A percentile compares a stretch with the other conserved stretches of the same genome.
phyloP scores from a whole-genome alignment of 140 eudicot genomes.

The Oenanthe javanica region DNA sequence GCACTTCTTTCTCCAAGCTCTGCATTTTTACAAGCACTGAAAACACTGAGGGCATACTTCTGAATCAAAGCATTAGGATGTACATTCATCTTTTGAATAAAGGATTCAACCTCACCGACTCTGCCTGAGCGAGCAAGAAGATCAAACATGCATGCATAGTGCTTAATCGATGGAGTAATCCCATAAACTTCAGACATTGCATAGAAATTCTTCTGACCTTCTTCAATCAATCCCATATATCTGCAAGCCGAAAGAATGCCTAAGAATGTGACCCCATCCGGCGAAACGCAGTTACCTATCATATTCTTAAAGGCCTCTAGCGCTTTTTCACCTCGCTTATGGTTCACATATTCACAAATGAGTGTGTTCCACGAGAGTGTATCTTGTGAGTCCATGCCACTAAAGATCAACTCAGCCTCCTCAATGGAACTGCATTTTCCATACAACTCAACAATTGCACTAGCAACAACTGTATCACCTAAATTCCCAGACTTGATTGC shows the following conservation, averaged over 20 bases:
- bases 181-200: constrained; percentile 32
- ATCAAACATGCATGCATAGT: constrained; percentile 47
- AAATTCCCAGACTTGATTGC: constrained; percentile 46
- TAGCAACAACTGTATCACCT: constrained; percentile 40
- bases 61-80: constrained; percentile 27
- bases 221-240: constrained; percentile 32
- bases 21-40: constrained; percentile 37
- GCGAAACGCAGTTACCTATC: constrained; percentile 25
- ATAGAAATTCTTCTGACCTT: constrained; percentile 27
- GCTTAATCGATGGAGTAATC: constrained; percentile 29
- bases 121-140: constrained; percentile 40
- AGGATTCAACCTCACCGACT: constrained; percentile 34
- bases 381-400: constrained; percentile 27
- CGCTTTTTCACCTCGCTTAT: constrained; percentile 42
- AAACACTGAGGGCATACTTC: constrained; percentile 45
- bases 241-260: constrained; percentile 53
- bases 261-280: constrained; percentile 39
- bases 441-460: constrained; percentile 54
- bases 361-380: constrained; percentile 52
- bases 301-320: constrained; percentile 28
- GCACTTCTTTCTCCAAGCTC: constrained; percentile 36
- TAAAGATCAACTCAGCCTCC: constrained; percentile 44
- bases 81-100: constrained; percentile 31
- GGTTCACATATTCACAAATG: constrained; percentile 38
- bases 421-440: constrained; percentile 55